These are phyloP conservation scores for Yamadazyma buinensis DNA, from an alignment of 1,139 yeast genomes.

Conservation along the genomic window DNA sequence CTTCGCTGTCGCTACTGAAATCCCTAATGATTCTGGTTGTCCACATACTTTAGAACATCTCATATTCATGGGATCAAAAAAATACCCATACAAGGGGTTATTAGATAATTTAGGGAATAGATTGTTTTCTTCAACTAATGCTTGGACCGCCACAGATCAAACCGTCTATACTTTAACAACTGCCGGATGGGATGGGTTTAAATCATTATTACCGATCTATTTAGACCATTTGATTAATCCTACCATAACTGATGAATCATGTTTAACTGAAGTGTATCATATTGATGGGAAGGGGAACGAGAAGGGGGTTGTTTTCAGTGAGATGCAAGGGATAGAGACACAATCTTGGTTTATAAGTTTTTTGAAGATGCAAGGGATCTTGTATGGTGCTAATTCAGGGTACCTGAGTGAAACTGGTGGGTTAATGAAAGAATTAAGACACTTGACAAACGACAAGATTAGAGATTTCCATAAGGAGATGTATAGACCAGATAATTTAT, in stretches of 20 bases:
- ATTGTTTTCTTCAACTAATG: slow-evolving; percentile 85
- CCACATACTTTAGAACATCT: slow-evolving; percentile 97
- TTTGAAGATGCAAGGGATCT: slow-evolving; percentile 55
- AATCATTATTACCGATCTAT: slow-evolving; percentile 77
- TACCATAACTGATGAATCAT: slow-evolving; percentile 84
- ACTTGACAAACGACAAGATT: slow-evolving; percentile 69
- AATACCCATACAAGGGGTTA: slow-evolving; percentile 88
- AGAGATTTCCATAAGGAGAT: slow-evolving; percentile 64
- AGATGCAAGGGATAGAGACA: slow-evolving; percentile 92
- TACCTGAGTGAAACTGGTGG: slow-evolving; percentile 97
- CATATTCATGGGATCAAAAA: slow-evolving; percentile 89
- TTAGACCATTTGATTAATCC: slow-evolving; percentile 86
- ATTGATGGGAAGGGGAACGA: slow-evolving; percentile 88
- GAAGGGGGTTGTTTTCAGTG: slow-evolving; percentile 95
- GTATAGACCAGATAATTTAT: slow-evolving; percentile 82
- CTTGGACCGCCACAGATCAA: slow-evolving; percentile 96
- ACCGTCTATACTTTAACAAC: slow-evolving; percentile 89
- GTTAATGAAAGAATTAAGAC: slow-evolving; percentile 68
- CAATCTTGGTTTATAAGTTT: slow-evolving; percentile 73
- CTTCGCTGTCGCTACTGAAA: slow-evolving; percentile 94
- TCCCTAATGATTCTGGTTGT: slow-evolving; percentile 79
- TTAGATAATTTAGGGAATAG: slow-evolving; percentile 84
- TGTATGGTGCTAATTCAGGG: slow-evolving; percentile 64
- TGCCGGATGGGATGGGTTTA: slow-evolving; percentile 97
- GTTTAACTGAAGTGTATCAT: slow-evolving; percentile 92